Percentiles rank a stretch among this genome's conserved stretches.
These are phyloP conservation scores for Hippophae tibetana DNA, from an alignment of 306 rosid genomes.

Conservation along the genomic window DNA sequence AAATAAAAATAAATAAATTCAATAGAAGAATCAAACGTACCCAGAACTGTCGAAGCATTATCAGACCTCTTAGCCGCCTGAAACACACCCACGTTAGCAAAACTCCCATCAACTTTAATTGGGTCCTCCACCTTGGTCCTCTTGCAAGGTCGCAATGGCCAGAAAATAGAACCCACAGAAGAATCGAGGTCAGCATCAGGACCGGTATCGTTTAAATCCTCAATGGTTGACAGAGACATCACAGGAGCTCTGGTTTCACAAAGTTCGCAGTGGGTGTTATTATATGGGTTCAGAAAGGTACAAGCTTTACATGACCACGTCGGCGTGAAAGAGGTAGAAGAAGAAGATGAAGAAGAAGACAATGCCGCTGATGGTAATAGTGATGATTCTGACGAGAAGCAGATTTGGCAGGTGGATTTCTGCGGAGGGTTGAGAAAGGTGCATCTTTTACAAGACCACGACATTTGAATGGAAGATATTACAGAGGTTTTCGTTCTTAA, in stretches of 20 bases:
- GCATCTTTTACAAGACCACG: constrained; percentile 74
- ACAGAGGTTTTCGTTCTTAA: constrained; percentile 23
- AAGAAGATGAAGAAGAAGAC: constrained; percentile 5
- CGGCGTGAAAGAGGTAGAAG: constrained; percentile 41
- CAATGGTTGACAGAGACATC: constrained; percentile 46
- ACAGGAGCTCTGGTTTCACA: constrained; percentile 56
- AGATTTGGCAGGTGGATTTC: constrained; percentile 53
- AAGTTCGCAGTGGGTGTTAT: constrained; percentile 44
- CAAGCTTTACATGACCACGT: constrained; percentile 92
- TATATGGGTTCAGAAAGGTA: constrained; percentile 71
- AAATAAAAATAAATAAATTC: neutral
- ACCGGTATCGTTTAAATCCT: constrained; percentile 36
- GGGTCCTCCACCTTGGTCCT: constrained; percentile 34
- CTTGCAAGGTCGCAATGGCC: constrained; percentile 59
- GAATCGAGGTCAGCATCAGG: constrained; percentile 34
- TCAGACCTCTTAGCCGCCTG: constrained; percentile 19
- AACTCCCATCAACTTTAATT: constrained; percentile 16
- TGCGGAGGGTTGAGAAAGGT: constrained; percentile 66
- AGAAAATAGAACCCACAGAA: constrained; percentile 65
- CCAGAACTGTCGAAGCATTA: constrained; percentile 19
- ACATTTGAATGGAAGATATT: constrained; percentile 24
- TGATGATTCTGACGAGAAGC: constrained; percentile 32
- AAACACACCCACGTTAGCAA: constrained; percentile 11
- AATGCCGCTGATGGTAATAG: neutral
- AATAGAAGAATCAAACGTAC: constrained; percentile 20